These are phyloP conservation scores for Magnusiomyces fungicola DNA, from an alignment of 1,139 yeast species.

Conservation along the genomic window DNA sequence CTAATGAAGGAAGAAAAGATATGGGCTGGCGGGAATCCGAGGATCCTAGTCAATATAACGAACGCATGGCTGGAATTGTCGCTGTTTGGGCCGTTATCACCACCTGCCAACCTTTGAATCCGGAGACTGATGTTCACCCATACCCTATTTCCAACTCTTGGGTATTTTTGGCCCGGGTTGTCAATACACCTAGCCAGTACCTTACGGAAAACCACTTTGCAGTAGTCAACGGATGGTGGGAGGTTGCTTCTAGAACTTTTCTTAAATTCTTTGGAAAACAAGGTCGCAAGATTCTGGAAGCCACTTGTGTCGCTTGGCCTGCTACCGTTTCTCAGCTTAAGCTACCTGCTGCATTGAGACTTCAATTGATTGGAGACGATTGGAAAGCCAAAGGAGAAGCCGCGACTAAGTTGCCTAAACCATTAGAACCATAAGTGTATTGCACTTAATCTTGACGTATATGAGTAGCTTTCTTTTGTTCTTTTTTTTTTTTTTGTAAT, in stretches of 20 bases:
- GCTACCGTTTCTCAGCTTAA: slow-evolving; percentile 41
- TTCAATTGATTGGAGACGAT: slow-evolving; percentile 70
- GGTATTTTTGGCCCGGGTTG: slow-evolving; percentile 62
- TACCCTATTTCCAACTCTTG: slow-evolving; percentile 51
- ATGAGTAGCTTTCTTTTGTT: too few relatives aligned
- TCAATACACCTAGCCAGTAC: slow-evolving; percentile 37
- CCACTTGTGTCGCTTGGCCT: slow-evolving; percentile 47
- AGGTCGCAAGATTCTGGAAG: slow-evolving; percentile 51
- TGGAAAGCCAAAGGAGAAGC: slow-evolving; percentile 50
- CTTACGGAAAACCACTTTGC: slow-evolving; percentile 65
- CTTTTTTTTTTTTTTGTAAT: too few relatives aligned
- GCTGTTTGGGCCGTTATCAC: slow-evolving; percentile 76
- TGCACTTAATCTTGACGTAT: too few relatives aligned
- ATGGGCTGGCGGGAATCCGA: slow-evolving; percentile 90
- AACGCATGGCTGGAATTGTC: slow-evolving; percentile 77
- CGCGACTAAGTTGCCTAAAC: slow-evolving; percentile 30
- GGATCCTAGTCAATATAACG: slow-evolving; percentile 65
- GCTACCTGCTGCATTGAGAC: slow-evolving; percentile 71
- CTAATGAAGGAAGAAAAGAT: slow-evolving; percentile 70
- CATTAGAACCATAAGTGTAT: slow-evolving; percentile 17
- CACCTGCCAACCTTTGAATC: slow-evolving; percentile 25
- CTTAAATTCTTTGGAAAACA: slow-evolving; percentile 56
- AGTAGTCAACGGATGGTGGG: slow-evolving; percentile 87
- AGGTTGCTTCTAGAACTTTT: slow-evolving; percentile 59
- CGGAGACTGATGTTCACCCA: slow-evolving; percentile 37